phyloP scores from a whole-genome alignment of 2,329 filamentous ascomycete species.

The Harringtonia aguacate region DNA sequence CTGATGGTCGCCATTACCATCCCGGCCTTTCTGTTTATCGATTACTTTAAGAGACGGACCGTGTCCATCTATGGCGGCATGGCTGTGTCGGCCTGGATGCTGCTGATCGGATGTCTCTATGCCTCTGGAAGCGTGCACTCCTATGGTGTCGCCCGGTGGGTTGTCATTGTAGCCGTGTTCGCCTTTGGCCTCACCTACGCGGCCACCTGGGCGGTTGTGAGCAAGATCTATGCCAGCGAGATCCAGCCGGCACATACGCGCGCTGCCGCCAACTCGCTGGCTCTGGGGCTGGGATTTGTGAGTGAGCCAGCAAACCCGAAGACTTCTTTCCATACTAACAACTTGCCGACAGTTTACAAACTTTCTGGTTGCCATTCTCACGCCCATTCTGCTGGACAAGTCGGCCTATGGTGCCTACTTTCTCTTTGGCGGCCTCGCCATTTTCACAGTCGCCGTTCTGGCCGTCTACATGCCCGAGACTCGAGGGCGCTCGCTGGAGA shows the following conservation, averaged over 20 bases:
- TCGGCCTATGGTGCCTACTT: slow-evolving; percentile 34
- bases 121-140: slow-evolving; percentile 31
- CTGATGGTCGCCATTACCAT: slow-evolving; percentile 47
- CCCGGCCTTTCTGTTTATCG: slow-evolving; percentile 43
- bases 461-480: slow-evolving; percentile 39
- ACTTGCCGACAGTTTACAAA: slow-evolving; percentile 27
- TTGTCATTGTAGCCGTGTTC: slow-evolving; percentile 39
- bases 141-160: slow-evolving; percentile 31
- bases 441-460: slow-evolving; percentile 26
- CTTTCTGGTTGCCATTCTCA: slow-evolving; percentile 31
- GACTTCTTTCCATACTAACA: slow-evolving; percentile 2
- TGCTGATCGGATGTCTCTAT: slow-evolving; percentile 43
- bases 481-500: slow-evolving; percentile 33
- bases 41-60: slow-evolving; percentile 45
- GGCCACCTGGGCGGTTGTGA: slow-evolving; percentile 41
- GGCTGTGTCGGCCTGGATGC: slow-evolving; percentile 35
- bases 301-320: too few species aligned
- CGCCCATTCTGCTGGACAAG: slow-evolving; percentile 28
- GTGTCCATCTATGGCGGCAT: slow-evolving; percentile 43
- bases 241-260: slow-evolving; percentile 45
- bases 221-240: slow-evolving; percentile 46
- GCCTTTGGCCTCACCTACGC: slow-evolving; percentile 35
- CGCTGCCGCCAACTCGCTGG: slow-evolving; percentile 41
- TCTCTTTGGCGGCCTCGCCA: slow-evolving; percentile 28
- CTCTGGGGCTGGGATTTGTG: slow-evolving; percentile 24